Evolutionary conservation across 768 basidiomycete species (phyloP).

Genomic region (Lenzites betulinus): DNA sequence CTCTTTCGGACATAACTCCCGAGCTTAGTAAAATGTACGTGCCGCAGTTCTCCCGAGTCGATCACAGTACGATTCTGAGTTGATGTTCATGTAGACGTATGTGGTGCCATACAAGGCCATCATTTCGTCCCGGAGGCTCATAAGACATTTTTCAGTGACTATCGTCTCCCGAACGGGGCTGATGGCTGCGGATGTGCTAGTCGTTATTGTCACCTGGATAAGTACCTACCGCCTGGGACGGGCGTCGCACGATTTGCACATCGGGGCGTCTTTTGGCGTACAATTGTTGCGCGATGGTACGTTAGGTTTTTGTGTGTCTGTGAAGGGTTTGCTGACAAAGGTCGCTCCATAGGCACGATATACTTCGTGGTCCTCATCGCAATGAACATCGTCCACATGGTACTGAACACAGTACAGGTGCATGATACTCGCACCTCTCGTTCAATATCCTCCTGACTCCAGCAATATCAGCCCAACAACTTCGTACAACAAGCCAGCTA

Average conservation of each 20-base stretch:
- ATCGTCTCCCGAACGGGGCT: slow-evolving; percentile 9
- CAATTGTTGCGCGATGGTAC: slow-evolving; percentile 11
- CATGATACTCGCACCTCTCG: not conserved
- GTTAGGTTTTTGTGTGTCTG: not conserved
- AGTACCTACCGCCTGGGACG: slow-evolving; percentile 8
- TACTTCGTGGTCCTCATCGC: slow-evolving; percentile 10
- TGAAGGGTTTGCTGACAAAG: not conserved
- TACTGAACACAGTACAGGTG: slow-evolving; percentile 11
- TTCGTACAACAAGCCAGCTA: slow-evolving; percentile 12
- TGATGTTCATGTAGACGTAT: not conserved
- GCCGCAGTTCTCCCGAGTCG: not conserved
- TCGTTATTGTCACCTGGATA: slow-evolving; percentile 7
- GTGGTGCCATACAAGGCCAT: not conserved
- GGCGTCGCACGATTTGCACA: not conserved
- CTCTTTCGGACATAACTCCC: slow-evolving; percentile 8
- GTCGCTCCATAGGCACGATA: not conserved
- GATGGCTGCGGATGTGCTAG: slow-evolving; percentile 5
- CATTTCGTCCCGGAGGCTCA: not conserved
- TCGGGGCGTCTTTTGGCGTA: slow-evolving; percentile 11
- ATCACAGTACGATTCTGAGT: too few relatives aligned
- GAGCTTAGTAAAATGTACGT: slow-evolving; percentile 6
- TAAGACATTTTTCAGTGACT: not conserved
- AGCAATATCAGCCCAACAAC: not conserved
- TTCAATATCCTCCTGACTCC: not conserved
- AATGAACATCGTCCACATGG: slow-evolving; percentile 12